Evolutionary conservation across 495 filamentous ascomycete genomes (phyloP), one percentile per base, ranked within the genome.

Genomic region (Penicillium salamii): DNA sequence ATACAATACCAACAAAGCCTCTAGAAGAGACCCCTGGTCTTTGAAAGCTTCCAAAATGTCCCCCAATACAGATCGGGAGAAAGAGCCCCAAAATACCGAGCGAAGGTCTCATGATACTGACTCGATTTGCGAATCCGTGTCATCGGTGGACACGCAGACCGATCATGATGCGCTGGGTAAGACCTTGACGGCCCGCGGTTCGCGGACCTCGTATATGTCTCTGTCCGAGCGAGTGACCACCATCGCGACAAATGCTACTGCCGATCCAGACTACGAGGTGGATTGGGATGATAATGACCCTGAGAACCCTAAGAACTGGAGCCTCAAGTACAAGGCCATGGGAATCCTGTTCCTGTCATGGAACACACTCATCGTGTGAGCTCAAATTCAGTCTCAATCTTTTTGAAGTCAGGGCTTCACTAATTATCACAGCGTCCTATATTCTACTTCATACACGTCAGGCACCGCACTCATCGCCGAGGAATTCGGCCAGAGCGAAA

Each of bases 391-490:
- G n/a, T n/a, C 24, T 28, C 29, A 11, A 7, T 3, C 29, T 32
- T 32, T 32, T 26, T 26, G 23, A 26, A 26, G 4, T 8, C 23
- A 3, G 8, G 29, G 5, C 12, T 32, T 32, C 5, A 32, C 29
- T 40, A 45, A 46, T 23, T 29, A 24, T 7, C 28, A 9, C 46
- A 80, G 79, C 23, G 86, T 96, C 19, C 69, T 95, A n/a, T 93
- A 92, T 65, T 88, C 83, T 12, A 95, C 91, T 2, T 87, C 83
- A 48, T 95, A 91, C 66, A 88, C 88, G 13, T 80, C 85, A 0
- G 83, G 81, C 24, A 78, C 82, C 18, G 72, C 81, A 0, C 81
- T 84, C 1, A 77, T 95, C 62, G 81, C 83, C 67, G 62, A 75
- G 14, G 80, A 88, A 43, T 95, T 89, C 59, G 59, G 73, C 40